Evolutionary conservation across 208 protist species (phyloP), one percentile per base, ranked within the genome.

Genomic region (Acanthamoeba lugdunensis): DNA sequence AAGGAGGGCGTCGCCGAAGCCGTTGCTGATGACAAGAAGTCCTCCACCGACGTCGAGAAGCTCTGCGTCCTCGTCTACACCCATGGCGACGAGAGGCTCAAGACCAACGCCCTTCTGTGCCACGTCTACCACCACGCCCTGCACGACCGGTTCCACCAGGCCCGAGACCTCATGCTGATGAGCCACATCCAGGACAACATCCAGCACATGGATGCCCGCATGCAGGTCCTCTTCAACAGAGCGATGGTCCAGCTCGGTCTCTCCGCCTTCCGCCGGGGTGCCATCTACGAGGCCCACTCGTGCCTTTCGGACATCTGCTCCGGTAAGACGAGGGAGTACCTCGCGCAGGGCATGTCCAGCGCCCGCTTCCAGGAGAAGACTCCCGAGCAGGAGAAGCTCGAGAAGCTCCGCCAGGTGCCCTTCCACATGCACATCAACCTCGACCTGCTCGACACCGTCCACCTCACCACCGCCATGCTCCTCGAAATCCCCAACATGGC

Each of bases 381-480:
- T 77, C 84, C 95, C n/a, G 96, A 98, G 79, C 89, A 97, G 79
- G 97, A 98, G 94, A 96, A 96, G 30, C 75, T 95, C 37, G 97
- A 98, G 95, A 92, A 93, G 37, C 88, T 88, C 25, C 92, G 98
- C 50, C 95, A 97, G 61, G 82, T 98, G 58, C 98, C 98, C 28
- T 98, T 96, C 94, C 98, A 98, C 94, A 97, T 98, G 97, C 98
- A 98, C 96, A 98, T 98, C 58, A 97, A 96, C 94, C 69, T 98
- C 41, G 97, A 98, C 50, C 94, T 98, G 23, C 85, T 98, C 50
- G 98, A 98, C 95, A 96, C 96, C 61, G 94, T 97, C 18, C 97
- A 98, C 91, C 94, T 98, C 25, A 96, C 97, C 16, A 95, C 96
- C 23, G 97, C 96, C 75, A 96, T 98, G 95, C 94, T 98, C 13